These are phyloP conservation scores for Didymella arachidicola DNA, from an alignment of 2,329 filamentous ascomycete species.

Conservation along the genomic window DNA sequence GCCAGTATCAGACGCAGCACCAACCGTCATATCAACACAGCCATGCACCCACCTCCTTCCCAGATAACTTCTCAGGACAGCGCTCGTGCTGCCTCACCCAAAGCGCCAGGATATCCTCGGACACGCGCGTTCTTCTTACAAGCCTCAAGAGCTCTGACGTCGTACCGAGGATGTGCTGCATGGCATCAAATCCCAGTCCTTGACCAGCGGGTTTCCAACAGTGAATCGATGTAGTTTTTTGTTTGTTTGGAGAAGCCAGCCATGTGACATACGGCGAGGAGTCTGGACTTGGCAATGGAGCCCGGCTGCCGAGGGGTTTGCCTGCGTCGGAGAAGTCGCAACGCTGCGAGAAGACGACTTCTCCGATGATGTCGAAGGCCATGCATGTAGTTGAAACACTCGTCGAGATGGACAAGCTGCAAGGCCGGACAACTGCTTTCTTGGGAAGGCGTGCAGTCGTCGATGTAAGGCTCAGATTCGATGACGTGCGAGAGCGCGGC, in stretches of 20 bases:
- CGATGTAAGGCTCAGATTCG: constrained; percentile 1
- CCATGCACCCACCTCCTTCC: constrained; percentile 48
- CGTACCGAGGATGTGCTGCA: constrained; percentile 52
- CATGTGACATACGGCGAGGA: constrained; percentile 22
- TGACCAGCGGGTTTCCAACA: constrained; percentile 41
- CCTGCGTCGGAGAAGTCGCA: constrained; percentile 39
- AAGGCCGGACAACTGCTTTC: no score
- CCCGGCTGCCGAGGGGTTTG: constrained; percentile 49
- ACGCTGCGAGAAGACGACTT: constrained; percentile 47
- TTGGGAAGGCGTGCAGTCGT: no score
- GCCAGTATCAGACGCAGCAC: constrained; percentile 52
- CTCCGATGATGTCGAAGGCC: constrained; percentile 52
- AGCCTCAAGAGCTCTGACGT: constrained; percentile 40
- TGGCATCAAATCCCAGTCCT: constrained; percentile 47
- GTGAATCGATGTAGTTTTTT: constrained; percentile 23
- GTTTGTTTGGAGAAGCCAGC: constrained; percentile 45
- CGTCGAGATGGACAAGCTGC: constrained; percentile 51
- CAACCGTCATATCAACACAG: constrained; percentile 48
- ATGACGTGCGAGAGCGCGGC: constrained; percentile 42
- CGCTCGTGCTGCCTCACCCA: constrained; percentile 47
- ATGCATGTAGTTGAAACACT: constrained; percentile 39
- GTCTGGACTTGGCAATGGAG: constrained; percentile 43
- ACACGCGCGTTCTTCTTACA: constrained; percentile 45
- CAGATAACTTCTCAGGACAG: constrained; percentile 46
- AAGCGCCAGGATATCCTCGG: constrained; percentile 49